Evolutionary conservation across 73 alveolate genomes (phyloP).

Genomic region (Symbiodinium pilosum): DNA sequence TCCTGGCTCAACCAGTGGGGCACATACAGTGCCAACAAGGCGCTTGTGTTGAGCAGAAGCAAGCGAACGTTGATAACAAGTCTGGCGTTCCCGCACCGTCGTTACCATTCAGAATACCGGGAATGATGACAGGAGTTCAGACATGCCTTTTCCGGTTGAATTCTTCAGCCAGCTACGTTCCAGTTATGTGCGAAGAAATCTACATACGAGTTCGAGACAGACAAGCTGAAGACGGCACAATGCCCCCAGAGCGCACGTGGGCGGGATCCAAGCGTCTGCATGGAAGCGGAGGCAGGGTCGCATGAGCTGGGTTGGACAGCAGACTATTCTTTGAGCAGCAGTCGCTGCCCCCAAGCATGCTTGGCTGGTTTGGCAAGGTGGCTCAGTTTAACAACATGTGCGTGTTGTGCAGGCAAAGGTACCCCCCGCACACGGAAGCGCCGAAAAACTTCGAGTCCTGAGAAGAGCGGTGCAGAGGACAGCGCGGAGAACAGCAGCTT

Average conservation of each 20-base stretch:
- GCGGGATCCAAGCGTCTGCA: not conserved
- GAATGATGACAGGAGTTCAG: too few species aligned
- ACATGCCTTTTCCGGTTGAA: too few species aligned
- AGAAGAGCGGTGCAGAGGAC: slow-evolving; percentile 8
- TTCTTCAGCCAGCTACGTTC: too few species aligned
- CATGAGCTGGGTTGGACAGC: too few species aligned
- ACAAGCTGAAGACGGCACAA: not conserved
- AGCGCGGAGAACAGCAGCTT: not conserved
- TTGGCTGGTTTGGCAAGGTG: too few species aligned
- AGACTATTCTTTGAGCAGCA: too few species aligned
- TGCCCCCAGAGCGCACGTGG: slow-evolving; percentile 8
- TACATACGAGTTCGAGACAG: not conserved
- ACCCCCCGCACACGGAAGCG: not conserved
- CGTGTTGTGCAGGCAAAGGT: not conserved
- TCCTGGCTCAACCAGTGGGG: not conserved
- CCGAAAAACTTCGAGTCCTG: not conserved
- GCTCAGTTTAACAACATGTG: too few species aligned
- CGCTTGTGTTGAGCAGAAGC: too few species aligned
- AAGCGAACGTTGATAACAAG: not conserved
- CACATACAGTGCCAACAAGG: slow-evolving; percentile 4
- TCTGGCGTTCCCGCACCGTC: not conserved
- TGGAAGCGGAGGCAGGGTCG: not conserved
- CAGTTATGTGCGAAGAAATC: not conserved
- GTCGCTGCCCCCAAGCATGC: too few species aligned
- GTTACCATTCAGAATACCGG: not conserved